phyloP scores from a whole-genome alignment of 169 alveolate genomes.

The Perkinsus chesapeaki region DNA sequence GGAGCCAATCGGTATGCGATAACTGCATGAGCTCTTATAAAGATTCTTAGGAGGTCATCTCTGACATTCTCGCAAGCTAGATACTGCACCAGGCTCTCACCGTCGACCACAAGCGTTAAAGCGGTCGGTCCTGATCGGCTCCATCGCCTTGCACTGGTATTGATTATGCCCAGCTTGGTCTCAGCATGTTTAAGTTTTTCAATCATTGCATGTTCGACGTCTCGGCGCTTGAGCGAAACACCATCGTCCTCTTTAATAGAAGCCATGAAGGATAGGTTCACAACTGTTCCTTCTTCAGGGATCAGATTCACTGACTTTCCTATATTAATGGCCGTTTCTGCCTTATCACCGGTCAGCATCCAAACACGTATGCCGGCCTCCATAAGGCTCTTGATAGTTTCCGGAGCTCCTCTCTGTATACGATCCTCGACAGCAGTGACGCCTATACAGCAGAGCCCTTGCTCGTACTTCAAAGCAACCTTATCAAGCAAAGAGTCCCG shows the following conservation, averaged over 20 bases:
- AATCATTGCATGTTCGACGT: neutral
- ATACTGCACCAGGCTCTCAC: too few relatives aligned
- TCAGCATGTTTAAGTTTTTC: too few relatives aligned
- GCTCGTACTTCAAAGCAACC: conserved; percentile 69
- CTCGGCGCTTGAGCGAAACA: neutral
- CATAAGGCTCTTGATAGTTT: too few relatives aligned
- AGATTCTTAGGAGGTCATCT: too few relatives aligned
- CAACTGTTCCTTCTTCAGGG: neutral
- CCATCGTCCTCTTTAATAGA: neutral
- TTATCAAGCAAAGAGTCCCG: conserved; percentile 56
- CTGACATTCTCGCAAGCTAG: too few relatives aligned
- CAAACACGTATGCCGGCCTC: conserved; percentile 79
- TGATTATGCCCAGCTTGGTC: too few relatives aligned
- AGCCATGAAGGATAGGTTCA: neutral
- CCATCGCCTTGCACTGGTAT: too few relatives aligned
- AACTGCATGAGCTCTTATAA: neutral
- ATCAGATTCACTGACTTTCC: conserved; percentile 46
- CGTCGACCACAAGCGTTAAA: too few relatives aligned
- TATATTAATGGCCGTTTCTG: conserved; percentile 87
- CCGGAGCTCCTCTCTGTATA: conserved; percentile 74
- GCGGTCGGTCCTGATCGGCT: too few relatives aligned
- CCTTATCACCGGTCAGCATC: conserved; percentile 92
- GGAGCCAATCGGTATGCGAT: conserved; percentile 85
- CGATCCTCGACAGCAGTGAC: conserved; percentile 82
- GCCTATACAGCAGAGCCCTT: conserved; percentile 66